Evolutionary conservation across 305 asterid species (phyloP), one percentile per base, ranked within the genome.

Genomic region (Rubia peregrina): DNA sequence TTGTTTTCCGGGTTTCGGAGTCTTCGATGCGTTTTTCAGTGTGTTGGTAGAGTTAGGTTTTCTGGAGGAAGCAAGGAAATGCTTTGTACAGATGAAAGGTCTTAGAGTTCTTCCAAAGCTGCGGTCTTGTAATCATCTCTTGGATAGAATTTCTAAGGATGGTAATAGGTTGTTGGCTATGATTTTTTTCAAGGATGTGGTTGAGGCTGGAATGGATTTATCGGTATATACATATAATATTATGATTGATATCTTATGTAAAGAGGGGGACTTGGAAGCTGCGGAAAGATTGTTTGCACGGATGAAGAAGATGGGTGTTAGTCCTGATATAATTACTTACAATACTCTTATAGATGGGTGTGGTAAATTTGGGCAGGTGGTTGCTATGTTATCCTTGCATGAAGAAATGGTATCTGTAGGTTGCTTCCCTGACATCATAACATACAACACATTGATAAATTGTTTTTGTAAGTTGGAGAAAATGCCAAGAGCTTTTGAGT

Each of bases 361-460:
- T 67, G 98, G 98, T 48, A 92, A 89, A 70, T 59, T 82, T 9
- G 98, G 95, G 73, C 86, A 87, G 63, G 75, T 92, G 79, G 71
- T 78, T 44, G 84, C 80, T 64, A 81, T 83, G 74, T 78, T 87
- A 67, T 81, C 83, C 82, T 53, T 86, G 71, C 87, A 86, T 44
- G 85, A 89, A 71, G 94, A 90, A 86, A 89, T 92, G 97, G 83
- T 79, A 86, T 82, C 41, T 66, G 83, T 78, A 49, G 88, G 83
- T 10, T 92, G 93, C 76, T 71, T 69, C 77, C 97, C 97, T 6
- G 96, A 90, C 74, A 75, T 87, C 73, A 73, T 92, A 73, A 90
- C 98, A 42, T 90, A 85, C 77, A 92, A 90, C 76, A 89, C 90
- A 24, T 75, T 92, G 84, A 86, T 90, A 79, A 92, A 92, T 79